phyloP scores from a whole-genome alignment of 2,329 filamentous ascomycete species.

The Triangularia setosa region DNA sequence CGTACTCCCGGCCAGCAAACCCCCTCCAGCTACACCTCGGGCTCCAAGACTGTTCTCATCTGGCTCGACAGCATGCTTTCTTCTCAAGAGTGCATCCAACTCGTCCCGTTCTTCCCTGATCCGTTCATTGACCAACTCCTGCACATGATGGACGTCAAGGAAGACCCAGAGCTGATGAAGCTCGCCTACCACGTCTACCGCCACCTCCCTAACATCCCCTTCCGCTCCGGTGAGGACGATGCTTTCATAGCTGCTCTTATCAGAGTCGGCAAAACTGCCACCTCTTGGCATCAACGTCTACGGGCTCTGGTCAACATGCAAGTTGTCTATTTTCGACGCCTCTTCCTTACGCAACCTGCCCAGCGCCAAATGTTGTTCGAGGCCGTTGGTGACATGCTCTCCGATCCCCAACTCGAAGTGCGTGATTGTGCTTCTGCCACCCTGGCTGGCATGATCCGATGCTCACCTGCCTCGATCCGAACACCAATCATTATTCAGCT shows the following conservation, averaged over 20 bases:
- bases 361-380: constrained; percentile 81
- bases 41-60: constrained; percentile 89
- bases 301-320: constrained; percentile 97
- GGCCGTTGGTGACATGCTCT: constrained; percentile 93
- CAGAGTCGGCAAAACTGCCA: constrained; percentile 76
- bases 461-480: constrained; percentile 78
- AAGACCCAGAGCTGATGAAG: constrained; percentile 91
- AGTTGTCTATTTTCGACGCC: constrained; percentile 92
- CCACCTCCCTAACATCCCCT: constrained; percentile 91
- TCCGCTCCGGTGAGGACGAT: constrained; percentile 78
- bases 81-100: constrained; percentile 86
- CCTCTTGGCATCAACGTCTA: constrained; percentile 92
- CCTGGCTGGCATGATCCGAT: constrained; percentile 95
- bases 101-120: constrained; percentile 86
- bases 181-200: constrained; percentile 96
- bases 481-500: constrained; percentile 72
- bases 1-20: constrained; percentile 85
- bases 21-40: constrained; percentile 89
- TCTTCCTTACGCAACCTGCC: constrained; percentile 75
- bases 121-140: constrained; percentile 87
- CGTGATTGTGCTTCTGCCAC: constrained; percentile 89
- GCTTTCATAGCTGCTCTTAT: constrained; percentile 83
- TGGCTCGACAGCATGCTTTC: constrained; percentile 92
- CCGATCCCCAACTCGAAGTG: constrained; percentile 88
- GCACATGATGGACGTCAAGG: constrained; percentile 99